Evolutionary conservation across 148 eudicot species (phyloP), one percentile per base, ranked within the genome.

Genomic region (Cornus suecica): DNA sequence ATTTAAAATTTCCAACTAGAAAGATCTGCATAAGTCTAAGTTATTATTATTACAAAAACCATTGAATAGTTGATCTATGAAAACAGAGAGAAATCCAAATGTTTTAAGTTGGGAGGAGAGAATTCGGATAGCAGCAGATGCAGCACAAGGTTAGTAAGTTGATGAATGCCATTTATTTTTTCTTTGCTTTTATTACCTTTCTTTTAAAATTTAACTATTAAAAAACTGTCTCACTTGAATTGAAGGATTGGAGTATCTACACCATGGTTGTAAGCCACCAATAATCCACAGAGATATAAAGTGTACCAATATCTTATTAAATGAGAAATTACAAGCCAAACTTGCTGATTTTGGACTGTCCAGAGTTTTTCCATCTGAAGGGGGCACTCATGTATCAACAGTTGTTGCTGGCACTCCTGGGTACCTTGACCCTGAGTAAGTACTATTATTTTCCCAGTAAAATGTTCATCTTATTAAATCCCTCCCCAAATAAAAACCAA

Each of bases 361-460:
- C 18, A 81, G 76, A 51, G 78, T 74, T 48, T 80, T 79, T 30
- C 82, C 83, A 1, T 68, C 45, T 1, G 83, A 86, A 66, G 29
- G 60, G 68, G 68, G 72, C 14, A 64, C 81, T 28, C 56, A 58
- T 76, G 69, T 82, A 30, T 70, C 56, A 66, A 83, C 87, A 22
- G 74, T 84, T 32, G 70, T 77, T 0, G 85, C 42, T 37, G 42
- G 83, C 20, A 83, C 89, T 24, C 75, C 73, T 10, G 89, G 89
- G 0, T 86, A 86, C 75, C 65, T 77, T 69, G 89, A 84, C 81
- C 87, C 85, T 18, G 83, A 86, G 89, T 84, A 79, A 81, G 87
- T 74, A 48, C 2, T 45, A 45, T 45, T 45, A 45, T 45, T 45
- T 8, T 14, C n/a, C n/a, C n/a, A n/a, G n/a, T n/a, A n/a, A n/a